phyloP scores from a whole-genome alignment of 305 asterid species.

The Plantago coronopus region DNA sequence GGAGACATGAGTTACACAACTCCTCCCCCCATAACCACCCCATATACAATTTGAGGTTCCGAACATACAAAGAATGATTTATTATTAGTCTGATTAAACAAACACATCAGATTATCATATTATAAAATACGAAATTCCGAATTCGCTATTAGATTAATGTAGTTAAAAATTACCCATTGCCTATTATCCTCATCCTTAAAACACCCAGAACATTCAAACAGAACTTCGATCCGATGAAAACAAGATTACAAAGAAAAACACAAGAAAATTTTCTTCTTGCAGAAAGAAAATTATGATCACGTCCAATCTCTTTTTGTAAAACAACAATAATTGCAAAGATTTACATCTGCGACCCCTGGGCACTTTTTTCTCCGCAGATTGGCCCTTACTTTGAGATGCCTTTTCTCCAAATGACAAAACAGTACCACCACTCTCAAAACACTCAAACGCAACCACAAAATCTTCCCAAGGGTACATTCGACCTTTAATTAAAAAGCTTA shows the following conservation, averaged over 20 bases:
- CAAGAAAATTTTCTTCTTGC: not conserved
- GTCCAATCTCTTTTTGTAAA: not conserved
- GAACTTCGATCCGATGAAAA: not conserved
- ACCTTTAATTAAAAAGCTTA: slow-evolving; percentile 22
- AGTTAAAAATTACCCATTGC: too few relatives aligned
- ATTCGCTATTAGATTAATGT: too few relatives aligned
- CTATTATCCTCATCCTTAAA: not conserved
- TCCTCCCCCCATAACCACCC: too few relatives aligned
- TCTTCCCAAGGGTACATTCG: slow-evolving; percentile 26
- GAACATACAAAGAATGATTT: too few relatives aligned
- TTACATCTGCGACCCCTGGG: slow-evolving; percentile 25
- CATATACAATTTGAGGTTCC: too few relatives aligned
- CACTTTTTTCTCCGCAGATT: slow-evolving; percentile 37
- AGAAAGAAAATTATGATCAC: not conserved
- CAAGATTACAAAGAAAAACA: too few relatives aligned
- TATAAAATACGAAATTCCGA: too few relatives aligned
- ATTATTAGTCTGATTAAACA: too few relatives aligned
- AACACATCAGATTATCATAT: too few relatives aligned
- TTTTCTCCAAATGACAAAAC: slow-evolving; percentile 31
- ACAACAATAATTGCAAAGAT: not conserved
- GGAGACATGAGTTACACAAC: too few relatives aligned
- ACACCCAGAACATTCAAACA: not conserved
- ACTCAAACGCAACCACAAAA: slow-evolving; percentile 14
- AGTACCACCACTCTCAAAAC: slow-evolving; percentile 9
- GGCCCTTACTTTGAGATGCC: slow-evolving; percentile 53